Percentiles rank a stretch among this genome's conserved stretches.
Conservation (phyloP, 495 filamentous ascomycete genomes). For the Cudoniella acicularis region DNA sequence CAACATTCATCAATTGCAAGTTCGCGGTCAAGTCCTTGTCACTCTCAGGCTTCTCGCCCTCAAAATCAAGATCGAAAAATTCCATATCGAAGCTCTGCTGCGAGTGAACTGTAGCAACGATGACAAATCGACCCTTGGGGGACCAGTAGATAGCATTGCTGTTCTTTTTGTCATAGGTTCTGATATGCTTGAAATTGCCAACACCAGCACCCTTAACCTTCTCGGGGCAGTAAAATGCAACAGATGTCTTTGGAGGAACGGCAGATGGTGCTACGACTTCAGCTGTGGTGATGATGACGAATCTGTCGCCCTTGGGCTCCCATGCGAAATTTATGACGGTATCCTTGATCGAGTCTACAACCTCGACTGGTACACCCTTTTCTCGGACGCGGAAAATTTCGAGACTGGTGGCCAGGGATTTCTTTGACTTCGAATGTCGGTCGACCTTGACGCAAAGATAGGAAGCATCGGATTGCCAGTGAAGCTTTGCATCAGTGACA, state of each 20-base stretch:
- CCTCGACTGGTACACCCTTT: conserved; percentile 96
- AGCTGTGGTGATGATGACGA: conserved; percentile 93
- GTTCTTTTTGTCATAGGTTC: conserved; percentile 95
- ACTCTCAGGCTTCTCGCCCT: conserved; percentile 87
- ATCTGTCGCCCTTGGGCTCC: conserved; percentile 96
- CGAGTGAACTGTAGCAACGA: conserved; percentile 87
- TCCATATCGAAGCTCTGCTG: conserved; percentile 92
- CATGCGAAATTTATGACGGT: conserved; percentile 98
- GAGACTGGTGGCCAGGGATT: conserved; percentile 90
- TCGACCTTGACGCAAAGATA: conserved; percentile 99
- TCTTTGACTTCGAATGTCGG: conserved; percentile 97
- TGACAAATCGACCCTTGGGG: conserved; percentile 91
- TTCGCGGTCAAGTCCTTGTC: conserved; percentile 95
- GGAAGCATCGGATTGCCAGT: conserved; percentile 91
- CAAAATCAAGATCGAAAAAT: conserved; percentile 96
- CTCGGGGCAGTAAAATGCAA: conserved; percentile 94
- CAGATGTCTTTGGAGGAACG: conserved; percentile 84
- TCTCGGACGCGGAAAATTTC: conserved; percentile 97
- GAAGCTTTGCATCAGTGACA: conserved; percentile 92
- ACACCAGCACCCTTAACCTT: conserved; percentile 72
- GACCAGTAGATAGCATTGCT: conserved; percentile 99
- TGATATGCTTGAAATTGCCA: conserved; percentile 93
- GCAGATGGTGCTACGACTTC: conserved; percentile 74
- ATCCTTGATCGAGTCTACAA: conserved; percentile 94
- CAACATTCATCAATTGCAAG: conserved; percentile 84